phyloP scores from a whole-genome alignment of 371 early-diverging fungal species.

The Capillidium rhysosporum region DNA sequence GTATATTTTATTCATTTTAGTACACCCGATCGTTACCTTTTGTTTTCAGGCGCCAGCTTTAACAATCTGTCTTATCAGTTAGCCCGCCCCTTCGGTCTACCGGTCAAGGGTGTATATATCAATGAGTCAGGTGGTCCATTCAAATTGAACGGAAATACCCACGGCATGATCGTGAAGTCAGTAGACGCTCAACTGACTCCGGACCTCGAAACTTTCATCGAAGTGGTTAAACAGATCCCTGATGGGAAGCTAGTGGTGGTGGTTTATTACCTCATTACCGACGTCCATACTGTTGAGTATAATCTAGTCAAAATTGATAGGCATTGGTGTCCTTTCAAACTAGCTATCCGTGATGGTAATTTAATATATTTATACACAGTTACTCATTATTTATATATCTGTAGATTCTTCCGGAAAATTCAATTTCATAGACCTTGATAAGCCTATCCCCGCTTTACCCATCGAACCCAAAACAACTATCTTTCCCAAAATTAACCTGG shows the following conservation, averaged over 20 bases:
- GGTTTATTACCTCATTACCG: conserved; percentile 59
- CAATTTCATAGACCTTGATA: conserved; percentile 42
- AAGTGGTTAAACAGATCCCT: conserved; percentile 49
- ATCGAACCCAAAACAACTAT: conserved; percentile 30
- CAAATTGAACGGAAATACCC: conserved; percentile 50
- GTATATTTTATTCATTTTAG: not conserved
- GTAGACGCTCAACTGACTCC: conserved; percentile 53
- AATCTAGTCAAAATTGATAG: conserved; percentile 53
- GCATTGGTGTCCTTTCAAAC: conserved; percentile 57
- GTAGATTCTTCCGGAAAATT: conserved; percentile 25
- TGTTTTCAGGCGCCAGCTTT: conserved; percentile 65
- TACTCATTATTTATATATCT: not conserved
- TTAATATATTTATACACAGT: conserved; percentile 8
- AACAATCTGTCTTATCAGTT: conserved; percentile 72
- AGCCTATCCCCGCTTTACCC: conserved; percentile 20
- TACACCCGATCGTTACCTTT: conserved; percentile 40
- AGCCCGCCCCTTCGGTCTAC: conserved; percentile 48
- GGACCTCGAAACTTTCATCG: conserved; percentile 48
- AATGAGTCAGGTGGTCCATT: conserved; percentile 35
- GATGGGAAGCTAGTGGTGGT: conserved; percentile 57
- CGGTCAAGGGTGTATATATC: conserved; percentile 63
- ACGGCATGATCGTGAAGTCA: conserved; percentile 56
- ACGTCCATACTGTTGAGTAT: conserved; percentile 47
- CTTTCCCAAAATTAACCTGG: conserved; percentile 30
- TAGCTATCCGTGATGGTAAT: conserved; percentile 51